Conservation (phyloP, 768 basidiomycete species). For the Boletellus ananas region DNA sequence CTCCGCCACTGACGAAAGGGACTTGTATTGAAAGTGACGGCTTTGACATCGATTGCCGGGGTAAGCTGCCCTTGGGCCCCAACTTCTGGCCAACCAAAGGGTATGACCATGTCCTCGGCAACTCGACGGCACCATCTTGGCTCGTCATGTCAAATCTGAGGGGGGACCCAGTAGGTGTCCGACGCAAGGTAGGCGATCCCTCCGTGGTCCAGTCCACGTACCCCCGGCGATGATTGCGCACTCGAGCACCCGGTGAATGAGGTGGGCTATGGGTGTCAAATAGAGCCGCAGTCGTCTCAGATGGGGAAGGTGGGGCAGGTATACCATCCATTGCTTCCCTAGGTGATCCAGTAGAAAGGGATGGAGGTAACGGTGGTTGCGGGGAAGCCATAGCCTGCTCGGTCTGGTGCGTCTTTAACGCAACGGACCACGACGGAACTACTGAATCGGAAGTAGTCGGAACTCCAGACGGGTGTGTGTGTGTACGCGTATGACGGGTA, state of each 20-base stretch:
- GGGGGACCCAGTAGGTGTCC: constrained; percentile 51
- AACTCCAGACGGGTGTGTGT: constrained; percentile 45
- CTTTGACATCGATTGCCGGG: constrained; percentile 4
- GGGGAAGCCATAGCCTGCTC: constrained; percentile 1
- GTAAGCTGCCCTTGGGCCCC: constrained; percentile 8
- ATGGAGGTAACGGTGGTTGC: not conserved
- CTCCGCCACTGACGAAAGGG: constrained; percentile 12
- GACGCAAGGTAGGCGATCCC: constrained; percentile 32
- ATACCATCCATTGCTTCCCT: constrained; percentile 8
- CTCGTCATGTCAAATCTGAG: constrained; percentile 19
- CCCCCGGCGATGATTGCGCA: constrained; percentile 55
- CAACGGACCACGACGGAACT: constrained; percentile 39
- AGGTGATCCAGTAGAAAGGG: constrained; percentile 25
- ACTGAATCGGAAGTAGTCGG: constrained; percentile 34
- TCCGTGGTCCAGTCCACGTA: constrained; percentile 46
- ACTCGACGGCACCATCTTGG: constrained; percentile 21
- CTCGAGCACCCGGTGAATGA: constrained; percentile 12
- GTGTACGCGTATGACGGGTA: constrained; percentile 36
- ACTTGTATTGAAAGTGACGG: constrained; percentile 13
- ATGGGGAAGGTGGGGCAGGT: constrained; percentile 5
- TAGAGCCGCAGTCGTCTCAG: constrained; percentile 6
- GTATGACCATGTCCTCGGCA: constrained; percentile 37
- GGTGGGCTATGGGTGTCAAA: constrained; percentile 11
- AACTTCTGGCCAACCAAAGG: constrained; percentile 19
- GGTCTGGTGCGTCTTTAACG: constrained; percentile 1